A percentile compares a stretch with the other conserved stretches of the same genome.
These are phyloP conservation scores for Scheffersomyces titani DNA, from an alignment of 1,139 yeast genomes.

Conservation along the genomic window DNA sequence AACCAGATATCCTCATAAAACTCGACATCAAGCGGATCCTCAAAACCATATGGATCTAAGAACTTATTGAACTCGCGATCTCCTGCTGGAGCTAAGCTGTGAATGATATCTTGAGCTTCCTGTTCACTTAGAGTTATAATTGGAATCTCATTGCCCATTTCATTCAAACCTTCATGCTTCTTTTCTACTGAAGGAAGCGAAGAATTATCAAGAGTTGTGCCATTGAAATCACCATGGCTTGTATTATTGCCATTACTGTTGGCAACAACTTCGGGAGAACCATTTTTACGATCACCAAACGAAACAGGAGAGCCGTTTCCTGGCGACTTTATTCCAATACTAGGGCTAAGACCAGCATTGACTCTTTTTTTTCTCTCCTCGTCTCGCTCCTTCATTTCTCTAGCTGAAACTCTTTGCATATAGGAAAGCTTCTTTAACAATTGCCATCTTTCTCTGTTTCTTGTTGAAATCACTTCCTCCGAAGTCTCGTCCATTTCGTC, in stretches of 20 bases:
- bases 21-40: constrained; percentile 77
- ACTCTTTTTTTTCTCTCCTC: constrained; percentile 35
- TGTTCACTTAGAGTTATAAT: constrained; percentile 49
- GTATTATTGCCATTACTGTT: background rate
- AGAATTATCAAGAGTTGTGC: background rate
- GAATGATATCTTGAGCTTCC: constrained; percentile 46
- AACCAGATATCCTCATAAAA: constrained; percentile 91
- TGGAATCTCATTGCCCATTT: constrained; percentile 37
- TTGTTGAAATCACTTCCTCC: constrained; percentile 41
- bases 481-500: constrained; percentile 42
- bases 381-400: constrained; percentile 33
- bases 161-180: background rate
- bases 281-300: constrained; percentile 1
- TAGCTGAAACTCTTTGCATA: constrained; percentile 61
- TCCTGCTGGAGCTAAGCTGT: constrained; percentile 33
- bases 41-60: constrained; percentile 84
- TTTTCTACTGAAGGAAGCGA: background rate
- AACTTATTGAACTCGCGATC: constrained; percentile 42
- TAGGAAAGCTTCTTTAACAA: constrained; percentile 70
- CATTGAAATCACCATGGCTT: background rate
- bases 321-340: constrained; percentile 1
- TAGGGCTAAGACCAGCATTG: constrained; percentile 33
- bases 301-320: constrained; percentile 1
- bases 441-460: constrained; percentile 64
- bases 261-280: constrained; percentile 15